Evolutionary conservation across 1,139 yeast genomes (phyloP).

Genomic region (Saccharomyces hybrid): DNA sequence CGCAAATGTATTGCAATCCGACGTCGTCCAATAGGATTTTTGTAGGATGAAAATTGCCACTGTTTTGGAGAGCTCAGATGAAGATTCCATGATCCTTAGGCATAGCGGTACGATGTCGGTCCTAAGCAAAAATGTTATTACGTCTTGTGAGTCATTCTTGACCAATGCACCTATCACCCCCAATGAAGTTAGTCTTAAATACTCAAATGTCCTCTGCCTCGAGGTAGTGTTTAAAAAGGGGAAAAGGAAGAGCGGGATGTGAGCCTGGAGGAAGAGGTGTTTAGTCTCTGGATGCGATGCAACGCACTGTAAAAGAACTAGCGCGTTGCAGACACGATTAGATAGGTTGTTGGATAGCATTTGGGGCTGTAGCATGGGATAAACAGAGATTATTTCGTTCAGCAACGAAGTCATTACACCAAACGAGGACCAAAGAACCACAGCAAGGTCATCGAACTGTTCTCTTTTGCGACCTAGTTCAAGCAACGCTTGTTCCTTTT

Average conservation of each 20-base stretch:
- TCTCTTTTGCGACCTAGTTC: conserved; percentile 92
- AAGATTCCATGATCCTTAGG: conserved; percentile 88
- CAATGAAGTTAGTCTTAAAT: conserved; percentile 79
- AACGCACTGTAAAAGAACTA: conserved; percentile 90
- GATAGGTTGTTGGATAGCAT: conserved; percentile 78
- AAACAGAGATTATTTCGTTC: conserved; percentile 84
- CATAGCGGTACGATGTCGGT: conserved; percentile 95
- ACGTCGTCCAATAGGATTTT: conserved; percentile 82
- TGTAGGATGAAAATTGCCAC: conserved; percentile 94
- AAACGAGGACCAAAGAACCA: conserved; percentile 90
- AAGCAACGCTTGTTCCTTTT: conserved; percentile 82
- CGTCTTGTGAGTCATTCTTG: conserved; percentile 92
- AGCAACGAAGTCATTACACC: conserved; percentile 91
- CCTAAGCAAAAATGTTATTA: conserved; percentile 77
- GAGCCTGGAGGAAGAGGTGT: conserved; percentile 76
- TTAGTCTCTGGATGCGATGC: conserved; percentile 93
- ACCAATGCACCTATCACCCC: conserved; percentile 97
- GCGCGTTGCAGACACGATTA: conserved; percentile 90
- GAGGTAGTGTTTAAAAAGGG: conserved; percentile 91
- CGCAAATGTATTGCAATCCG: conserved; percentile 87
- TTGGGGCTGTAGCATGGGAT: conserved; percentile 85
- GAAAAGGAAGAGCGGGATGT: conserved; percentile 82
- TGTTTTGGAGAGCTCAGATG: conserved; percentile 88
- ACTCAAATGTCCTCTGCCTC: conserved; percentile 87
- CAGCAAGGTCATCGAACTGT: conserved; percentile 86